phyloP scores from a whole-genome alignment of 2,329 filamentous ascomycete genomes.

The Arthroderma sp. region DNA sequence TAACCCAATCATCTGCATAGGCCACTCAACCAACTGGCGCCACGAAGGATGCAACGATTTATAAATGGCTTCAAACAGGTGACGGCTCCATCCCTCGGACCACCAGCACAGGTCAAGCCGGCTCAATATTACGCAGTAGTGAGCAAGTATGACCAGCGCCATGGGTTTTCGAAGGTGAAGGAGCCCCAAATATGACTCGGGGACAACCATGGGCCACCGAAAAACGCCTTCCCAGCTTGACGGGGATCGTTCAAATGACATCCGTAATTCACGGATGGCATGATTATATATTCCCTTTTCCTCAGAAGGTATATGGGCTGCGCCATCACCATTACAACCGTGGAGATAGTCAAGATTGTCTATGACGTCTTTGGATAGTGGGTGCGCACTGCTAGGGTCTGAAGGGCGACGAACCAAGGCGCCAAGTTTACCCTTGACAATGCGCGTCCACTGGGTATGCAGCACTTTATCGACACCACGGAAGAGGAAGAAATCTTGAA shows the following conservation, averaged over 20 bases:
- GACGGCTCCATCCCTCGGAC: constrained; percentile 53
- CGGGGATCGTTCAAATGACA: constrained; percentile 16
- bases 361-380: constrained; percentile 16
- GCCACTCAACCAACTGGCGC: constrained; percentile 18
- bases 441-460: constrained; percentile 15
- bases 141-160: constrained; percentile 51
- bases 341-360: constrained; percentile 15
- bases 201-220: constrained; percentile 49
- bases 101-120: constrained; percentile 54
- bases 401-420: constrained; percentile 14
- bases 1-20: constrained; percentile 17
- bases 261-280: constrained; percentile 17
- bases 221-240: constrained; percentile 38
- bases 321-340: constrained; percentile 15
- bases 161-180: constrained; percentile 49
- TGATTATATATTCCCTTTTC: constrained; percentile 18
- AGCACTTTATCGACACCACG: constrained; percentile 22
- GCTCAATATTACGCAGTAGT: constrained; percentile 54
- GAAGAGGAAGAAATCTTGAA: constrained; percentile 20
- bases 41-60: constrained; percentile 15
- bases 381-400: constrained; percentile 11
- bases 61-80: constrained; percentile 52
- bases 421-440: constrained; percentile 18
- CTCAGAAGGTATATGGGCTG: constrained; percentile 14
- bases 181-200: constrained; percentile 51